Conservation (phyloP, 2,329 filamentous ascomycete species). For the Truncatella angustata region DNA sequence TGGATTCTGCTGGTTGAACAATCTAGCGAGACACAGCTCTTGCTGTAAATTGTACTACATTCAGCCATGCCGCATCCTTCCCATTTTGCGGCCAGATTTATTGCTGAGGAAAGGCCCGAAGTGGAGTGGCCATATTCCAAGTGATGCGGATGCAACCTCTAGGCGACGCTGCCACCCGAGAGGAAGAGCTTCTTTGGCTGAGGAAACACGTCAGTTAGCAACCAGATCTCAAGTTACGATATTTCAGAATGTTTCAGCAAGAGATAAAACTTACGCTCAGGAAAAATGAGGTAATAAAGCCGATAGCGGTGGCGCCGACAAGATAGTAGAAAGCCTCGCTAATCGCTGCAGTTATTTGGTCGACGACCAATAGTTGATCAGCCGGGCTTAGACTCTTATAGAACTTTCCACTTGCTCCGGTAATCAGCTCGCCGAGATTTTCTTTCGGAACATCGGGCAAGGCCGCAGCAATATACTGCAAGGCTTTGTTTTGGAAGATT, state of each 20-base stretch:
- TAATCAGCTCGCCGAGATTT: conserved; percentile 8
- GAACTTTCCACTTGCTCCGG: conserved; percentile 10
- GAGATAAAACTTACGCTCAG: conserved; percentile 11
- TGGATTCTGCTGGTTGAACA: neutral
- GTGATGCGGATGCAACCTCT: neutral
- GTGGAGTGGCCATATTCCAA: neutral
- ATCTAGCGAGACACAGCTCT: neutral
- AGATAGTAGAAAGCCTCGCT: conserved; percentile 12
- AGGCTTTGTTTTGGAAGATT: conserved; percentile 13
- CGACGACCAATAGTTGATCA: conserved; percentile 7
- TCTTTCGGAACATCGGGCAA: neutral
- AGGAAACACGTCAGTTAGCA: neutral
- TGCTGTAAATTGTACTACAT: neutral
- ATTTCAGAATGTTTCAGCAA: neutral
- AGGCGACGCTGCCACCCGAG: conserved; percentile 3
- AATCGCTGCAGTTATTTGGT: conserved; percentile 12
- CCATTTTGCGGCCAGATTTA: neutral
- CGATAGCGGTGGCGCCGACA: conserved; percentile 9
- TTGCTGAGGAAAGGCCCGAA: neutral
- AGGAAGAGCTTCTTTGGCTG: conserved; percentile 5
- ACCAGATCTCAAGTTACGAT: neutral
- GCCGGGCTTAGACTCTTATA: conserved; percentile 8
- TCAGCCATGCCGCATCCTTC: neutral
- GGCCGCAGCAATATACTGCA: conserved; percentile 7
- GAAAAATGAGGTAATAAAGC: conserved; percentile 13